These are phyloP conservation scores for Suillus variegatus DNA, from an alignment of 768 basidiomycete genomes.

Conservation along the genomic window DNA sequence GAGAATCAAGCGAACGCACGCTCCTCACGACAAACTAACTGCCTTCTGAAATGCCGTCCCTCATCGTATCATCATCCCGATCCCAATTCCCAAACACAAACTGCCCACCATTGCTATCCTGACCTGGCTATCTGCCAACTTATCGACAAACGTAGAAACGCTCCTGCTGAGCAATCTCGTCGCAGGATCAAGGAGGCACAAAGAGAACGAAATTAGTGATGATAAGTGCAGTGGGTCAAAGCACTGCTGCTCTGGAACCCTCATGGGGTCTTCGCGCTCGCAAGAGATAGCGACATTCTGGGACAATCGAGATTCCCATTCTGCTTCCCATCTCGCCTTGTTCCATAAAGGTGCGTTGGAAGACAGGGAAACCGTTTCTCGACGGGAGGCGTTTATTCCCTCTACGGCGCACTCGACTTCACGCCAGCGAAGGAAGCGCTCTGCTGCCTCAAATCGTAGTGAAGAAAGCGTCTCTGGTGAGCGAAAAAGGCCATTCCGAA, in stretches of 20 bases:
- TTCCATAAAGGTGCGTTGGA: conserved; percentile 45
- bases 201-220: conserved; percentile 58
- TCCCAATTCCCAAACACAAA: conserved; percentile 46
- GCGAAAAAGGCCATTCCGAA: conserved; percentile 63
- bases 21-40: conserved; percentile 1
- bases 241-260: conserved; percentile 26
- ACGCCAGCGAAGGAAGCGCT: conserved; percentile 72
- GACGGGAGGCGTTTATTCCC: conserved; percentile 36
- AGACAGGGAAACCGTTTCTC: conserved; percentile 24
- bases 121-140: conserved; percentile 28
- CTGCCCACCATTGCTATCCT: conserved; percentile 40
- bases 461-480: conserved; percentile 59
- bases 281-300: conserved; percentile 55
- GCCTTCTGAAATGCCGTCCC: not conserved
- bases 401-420: conserved; percentile 64
- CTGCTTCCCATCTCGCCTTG: conserved; percentile 65
- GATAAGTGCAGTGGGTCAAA: conserved; percentile 72
- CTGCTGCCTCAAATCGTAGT: conserved; percentile 64
- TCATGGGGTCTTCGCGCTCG: conserved; percentile 41
- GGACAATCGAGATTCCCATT: conserved; percentile 64
- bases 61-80: conserved; percentile 39
- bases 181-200: conserved; percentile 58
- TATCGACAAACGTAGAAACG: conserved; percentile 24
- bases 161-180: conserved; percentile 27
- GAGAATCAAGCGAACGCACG: conserved; percentile 1